phyloP scores from a whole-genome alignment of 441 rosid species.

The Adansonia gregorii region DNA sequence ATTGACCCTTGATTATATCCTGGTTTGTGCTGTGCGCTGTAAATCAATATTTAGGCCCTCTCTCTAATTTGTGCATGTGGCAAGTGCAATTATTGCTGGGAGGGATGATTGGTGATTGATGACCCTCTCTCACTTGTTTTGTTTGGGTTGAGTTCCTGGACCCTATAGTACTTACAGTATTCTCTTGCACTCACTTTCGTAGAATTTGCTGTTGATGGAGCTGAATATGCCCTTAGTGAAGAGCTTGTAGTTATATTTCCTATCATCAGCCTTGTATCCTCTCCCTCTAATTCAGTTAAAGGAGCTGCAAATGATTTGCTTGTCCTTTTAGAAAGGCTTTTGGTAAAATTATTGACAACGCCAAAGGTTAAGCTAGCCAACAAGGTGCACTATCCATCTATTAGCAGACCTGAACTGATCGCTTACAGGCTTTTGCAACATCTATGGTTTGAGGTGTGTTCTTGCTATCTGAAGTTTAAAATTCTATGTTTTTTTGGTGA shows the following conservation, averaged over 20 bases:
- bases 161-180: neutral
- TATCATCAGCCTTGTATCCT: constrained; percentile 72
- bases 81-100: neutral
- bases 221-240: constrained; percentile 46
- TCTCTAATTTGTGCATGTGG: constrained; percentile 15
- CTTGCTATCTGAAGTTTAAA: constrained; percentile 17
- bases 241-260: constrained; percentile 82
- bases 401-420: constrained; percentile 62
- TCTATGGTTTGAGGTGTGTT: constrained; percentile 80
- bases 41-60: constrained; percentile 4
- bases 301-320: constrained; percentile 77
- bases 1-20: neutral
- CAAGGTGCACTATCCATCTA: constrained; percentile 46
- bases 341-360: constrained; percentile 49
- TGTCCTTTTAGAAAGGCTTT: constrained; percentile 60
- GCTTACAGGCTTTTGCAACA: constrained; percentile 68
- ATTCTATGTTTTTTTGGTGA: neutral
- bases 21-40: neutral
- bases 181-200: constrained; percentile 32
- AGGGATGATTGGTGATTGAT: neutral
- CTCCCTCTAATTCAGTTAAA: constrained; percentile 80
- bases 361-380: constrained; percentile 49
- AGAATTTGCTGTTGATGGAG: constrained; percentile 45
- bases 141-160: constrained; percentile 14
- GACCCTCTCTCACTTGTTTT: constrained; percentile 2